phyloP scores from a whole-genome alignment of 2,329 filamentous ascomycete species.

The Dryadomyces quercivorus region DNA sequence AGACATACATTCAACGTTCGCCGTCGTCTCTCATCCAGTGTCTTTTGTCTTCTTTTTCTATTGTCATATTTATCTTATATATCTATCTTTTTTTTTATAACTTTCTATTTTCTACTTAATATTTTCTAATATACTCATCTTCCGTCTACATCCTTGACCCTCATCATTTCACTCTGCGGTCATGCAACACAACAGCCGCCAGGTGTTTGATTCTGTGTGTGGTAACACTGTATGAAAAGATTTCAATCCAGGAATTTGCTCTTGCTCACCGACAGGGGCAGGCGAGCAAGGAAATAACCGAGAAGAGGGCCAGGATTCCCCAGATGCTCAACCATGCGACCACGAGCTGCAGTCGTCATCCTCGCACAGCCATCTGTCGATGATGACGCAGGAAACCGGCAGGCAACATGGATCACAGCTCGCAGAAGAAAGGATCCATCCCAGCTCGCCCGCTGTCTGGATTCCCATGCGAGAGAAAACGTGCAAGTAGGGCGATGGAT shows the following conservation, averaged over 20 bases:
- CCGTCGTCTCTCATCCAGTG: neutral
- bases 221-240: conserved; percentile 2
- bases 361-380: neutral
- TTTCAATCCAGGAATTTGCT: neutral
- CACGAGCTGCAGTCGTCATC: neutral
- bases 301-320: neutral
- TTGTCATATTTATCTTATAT: neutral
- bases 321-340: neutral
- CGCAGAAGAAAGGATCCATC: too few relatives aligned
- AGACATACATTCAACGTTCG: neutral
- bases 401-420: neutral
- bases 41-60: neutral
- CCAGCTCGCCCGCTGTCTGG: too few relatives aligned
- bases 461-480: too few relatives aligned
- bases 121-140: too few relatives aligned
- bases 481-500: too few relatives aligned
- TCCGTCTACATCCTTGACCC: too few relatives aligned
- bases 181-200: conserved; percentile 2
- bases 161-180: neutral
- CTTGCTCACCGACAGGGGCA: neutral
- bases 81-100: neutral
- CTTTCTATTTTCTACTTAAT: too few relatives aligned
- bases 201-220: neutral
- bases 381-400: neutral
- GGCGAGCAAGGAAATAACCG: neutral